Conservation (phyloP, 1,139 yeast genomes). For the Komagataea norvegica region DNA sequence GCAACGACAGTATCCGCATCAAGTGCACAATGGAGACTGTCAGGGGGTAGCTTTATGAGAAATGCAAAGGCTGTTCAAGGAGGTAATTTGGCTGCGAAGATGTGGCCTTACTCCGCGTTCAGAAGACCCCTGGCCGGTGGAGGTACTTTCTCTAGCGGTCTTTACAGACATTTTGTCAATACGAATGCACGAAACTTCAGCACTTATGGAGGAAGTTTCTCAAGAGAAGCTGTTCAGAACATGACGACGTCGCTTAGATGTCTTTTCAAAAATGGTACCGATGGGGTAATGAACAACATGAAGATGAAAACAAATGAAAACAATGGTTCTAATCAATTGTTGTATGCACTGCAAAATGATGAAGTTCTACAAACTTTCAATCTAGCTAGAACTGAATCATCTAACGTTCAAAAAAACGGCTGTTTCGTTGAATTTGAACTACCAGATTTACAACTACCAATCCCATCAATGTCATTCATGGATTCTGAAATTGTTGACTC, state of each 20-base stretch:
- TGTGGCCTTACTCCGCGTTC: slow-evolving; percentile 26
- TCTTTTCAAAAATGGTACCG: slow-evolving; percentile 30
- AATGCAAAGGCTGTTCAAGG: slow-evolving; percentile 4
- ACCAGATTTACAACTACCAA: slow-evolving; percentile 32
- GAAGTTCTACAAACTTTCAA: slow-evolving; percentile 19
- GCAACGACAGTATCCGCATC: slow-evolving; percentile 12
- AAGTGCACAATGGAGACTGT: slow-evolving; percentile 11
- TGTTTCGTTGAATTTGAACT: slow-evolving; percentile 51
- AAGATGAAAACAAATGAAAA: slow-evolving; percentile 8
- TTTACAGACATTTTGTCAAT: slow-evolving; percentile 23
- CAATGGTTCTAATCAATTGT: not conserved
- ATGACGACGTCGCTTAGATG: slow-evolving; percentile 34
- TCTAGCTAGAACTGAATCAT: slow-evolving; percentile 23
- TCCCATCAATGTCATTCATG: slow-evolving; percentile 49
- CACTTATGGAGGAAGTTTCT: slow-evolving; percentile 22
- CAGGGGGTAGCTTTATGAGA: slow-evolving; percentile 13
- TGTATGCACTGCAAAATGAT: not conserved
- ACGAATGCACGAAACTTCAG: slow-evolving; percentile 23
- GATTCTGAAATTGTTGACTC: slow-evolving; percentile 43
- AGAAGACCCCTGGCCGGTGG: slow-evolving; percentile 16
- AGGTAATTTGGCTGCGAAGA: slow-evolving; percentile 14
- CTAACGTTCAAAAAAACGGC: slow-evolving; percentile 38
- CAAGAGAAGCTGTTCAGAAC: slow-evolving; percentile 38
- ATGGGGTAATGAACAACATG: slow-evolving; percentile 16
- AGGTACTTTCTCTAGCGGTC: slow-evolving; percentile 19